Conservation (phyloP, 192 early-diverging fungal genomes). For the Coemansia sp. region DNA sequence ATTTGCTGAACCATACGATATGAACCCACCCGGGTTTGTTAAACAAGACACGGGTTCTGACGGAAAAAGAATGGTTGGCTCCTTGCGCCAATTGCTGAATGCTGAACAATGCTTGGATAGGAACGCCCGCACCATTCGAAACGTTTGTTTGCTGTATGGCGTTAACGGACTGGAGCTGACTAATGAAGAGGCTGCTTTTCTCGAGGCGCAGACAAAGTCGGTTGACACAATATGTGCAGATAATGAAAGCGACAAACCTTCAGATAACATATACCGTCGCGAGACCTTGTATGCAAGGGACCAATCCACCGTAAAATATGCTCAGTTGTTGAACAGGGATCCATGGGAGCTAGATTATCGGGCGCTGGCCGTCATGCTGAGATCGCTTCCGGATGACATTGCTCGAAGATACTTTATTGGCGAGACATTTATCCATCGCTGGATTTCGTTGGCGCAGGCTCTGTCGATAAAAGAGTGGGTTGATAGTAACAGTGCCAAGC, state of each 20-base stretch:
- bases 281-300: constrained; percentile 19
- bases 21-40: constrained; percentile 18
- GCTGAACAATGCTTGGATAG: constrained; percentile 51
- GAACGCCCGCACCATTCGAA: constrained; percentile 47
- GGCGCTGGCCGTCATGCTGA: constrained; percentile 40
- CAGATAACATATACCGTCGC: constrained; percentile 17
- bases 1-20: constrained; percentile 21
- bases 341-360: constrained; percentile 43
- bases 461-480: constrained; percentile 33
- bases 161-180: constrained; percentile 36
- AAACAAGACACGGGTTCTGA: neutral
- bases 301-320: neutral
- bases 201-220: neutral
- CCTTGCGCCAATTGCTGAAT: constrained; percentile 33
- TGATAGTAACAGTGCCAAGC: constrained; percentile 6
- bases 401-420: constrained; percentile 46
- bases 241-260: neutral
- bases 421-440: constrained; percentile 53
- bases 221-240: neutral
- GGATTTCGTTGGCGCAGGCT: constrained; percentile 48
- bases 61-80: constrained; percentile 24
- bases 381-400: constrained; percentile 44
- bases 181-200: constrained; percentile 15
- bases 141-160: constrained; percentile 46
- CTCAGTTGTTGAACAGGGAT: constrained; percentile 15